phyloP scores from a whole-genome alignment of 139 green algal genomes.

The Coccomyxa sp. region DNA sequence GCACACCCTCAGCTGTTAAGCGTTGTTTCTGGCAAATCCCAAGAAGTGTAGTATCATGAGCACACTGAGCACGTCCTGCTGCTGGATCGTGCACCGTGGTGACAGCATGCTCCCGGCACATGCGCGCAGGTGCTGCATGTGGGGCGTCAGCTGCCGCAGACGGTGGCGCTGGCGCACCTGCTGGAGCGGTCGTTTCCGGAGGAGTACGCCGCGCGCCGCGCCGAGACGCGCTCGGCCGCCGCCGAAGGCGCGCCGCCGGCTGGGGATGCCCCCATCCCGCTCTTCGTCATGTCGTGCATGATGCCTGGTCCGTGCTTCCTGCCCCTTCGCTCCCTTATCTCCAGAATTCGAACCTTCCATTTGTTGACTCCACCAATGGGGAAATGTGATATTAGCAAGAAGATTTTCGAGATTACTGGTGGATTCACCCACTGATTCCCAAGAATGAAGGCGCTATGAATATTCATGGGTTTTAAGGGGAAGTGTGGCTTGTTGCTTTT shows the following conservation, averaged over 20 bases:
- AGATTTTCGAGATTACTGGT: background rate
- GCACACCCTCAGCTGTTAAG: background rate
- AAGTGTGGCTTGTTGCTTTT: background rate
- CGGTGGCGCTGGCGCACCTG: slow-evolving; percentile 62
- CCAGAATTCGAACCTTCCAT: background rate
- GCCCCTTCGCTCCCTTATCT: background rate
- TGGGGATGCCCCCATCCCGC: slow-evolving; percentile 43
- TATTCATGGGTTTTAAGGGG: background rate
- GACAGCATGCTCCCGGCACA: background rate
- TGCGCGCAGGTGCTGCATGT: slow-evolving; percentile 42
- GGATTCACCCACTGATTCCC: background rate
- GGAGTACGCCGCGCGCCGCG: slow-evolving; percentile 57
- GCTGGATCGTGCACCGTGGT: background rate
- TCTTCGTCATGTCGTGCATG: slow-evolving; percentile 89
- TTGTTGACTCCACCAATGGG: background rate
- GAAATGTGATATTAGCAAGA: background rate
- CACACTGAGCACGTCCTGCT: background rate
- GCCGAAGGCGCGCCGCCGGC: slow-evolving; percentile 7
- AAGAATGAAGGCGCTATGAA: background rate
- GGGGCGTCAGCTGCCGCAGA: slow-evolving; percentile 50
- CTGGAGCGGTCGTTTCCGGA: slow-evolving; percentile 60
- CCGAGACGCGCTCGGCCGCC: slow-evolving; percentile 11
- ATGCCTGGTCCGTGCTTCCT: slow-evolving; percentile 46
- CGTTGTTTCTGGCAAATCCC: background rate
- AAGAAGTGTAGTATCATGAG: background rate